Evolutionary conservation across 2,329 filamentous ascomycete genomes (phyloP).

Genomic region (Fusarium phyllophilum): DNA sequence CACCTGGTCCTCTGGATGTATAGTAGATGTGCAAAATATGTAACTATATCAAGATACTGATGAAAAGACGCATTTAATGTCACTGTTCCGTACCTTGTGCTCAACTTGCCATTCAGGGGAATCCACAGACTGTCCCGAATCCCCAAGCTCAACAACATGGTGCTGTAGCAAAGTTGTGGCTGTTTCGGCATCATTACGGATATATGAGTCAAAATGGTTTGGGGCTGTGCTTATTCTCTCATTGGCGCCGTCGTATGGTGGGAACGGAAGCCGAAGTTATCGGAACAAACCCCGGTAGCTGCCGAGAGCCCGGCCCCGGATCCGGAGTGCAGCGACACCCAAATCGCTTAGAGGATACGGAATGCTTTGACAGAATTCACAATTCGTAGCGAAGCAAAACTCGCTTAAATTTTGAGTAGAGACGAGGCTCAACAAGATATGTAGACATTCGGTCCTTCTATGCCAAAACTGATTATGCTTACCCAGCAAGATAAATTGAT

Average conservation of each 20-base stretch:
- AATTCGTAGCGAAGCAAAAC: not conserved
- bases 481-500: not conserved
- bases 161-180: not conserved
- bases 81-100: not conserved
- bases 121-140: not conserved
- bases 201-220: not conserved
- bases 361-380: not conserved
- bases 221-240: slow-evolving; percentile 28
- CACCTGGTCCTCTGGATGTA: slow-evolving; percentile 32
- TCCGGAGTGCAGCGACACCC: slow-evolving; percentile 12
- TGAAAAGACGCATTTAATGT: slow-evolving; percentile 32
- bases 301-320: slow-evolving; percentile 28
- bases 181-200: not conserved
- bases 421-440: not conserved
- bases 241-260: slow-evolving; percentile 3
- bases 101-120: not conserved
- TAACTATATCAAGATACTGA: slow-evolving; percentile 46
- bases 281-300: slow-evolving; percentile 20
- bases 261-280: slow-evolving; percentile 11
- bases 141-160: not conserved
- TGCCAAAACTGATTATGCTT: not conserved
- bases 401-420: not conserved
- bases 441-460: not conserved
- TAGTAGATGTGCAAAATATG: slow-evolving; percentile 46
- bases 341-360: not conserved